Evolutionary conservation across 1,284 basidiomycete genomes (phyloP).

Genomic region (Coniferiporia weirii): DNA sequence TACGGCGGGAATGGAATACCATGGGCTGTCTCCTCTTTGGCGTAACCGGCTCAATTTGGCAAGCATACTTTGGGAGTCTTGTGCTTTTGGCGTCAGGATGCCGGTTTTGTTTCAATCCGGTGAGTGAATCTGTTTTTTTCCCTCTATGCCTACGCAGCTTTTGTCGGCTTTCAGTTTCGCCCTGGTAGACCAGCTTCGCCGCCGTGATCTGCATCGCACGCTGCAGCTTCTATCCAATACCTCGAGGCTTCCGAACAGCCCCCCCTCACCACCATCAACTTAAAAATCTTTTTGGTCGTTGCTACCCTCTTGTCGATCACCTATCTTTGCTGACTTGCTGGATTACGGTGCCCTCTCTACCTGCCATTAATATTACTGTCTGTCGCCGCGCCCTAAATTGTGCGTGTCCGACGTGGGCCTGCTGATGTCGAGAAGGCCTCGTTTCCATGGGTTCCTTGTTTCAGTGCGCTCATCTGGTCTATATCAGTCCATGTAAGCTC

Average conservation of each 20-base stretch:
- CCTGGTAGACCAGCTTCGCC: background rate
- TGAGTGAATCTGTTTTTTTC: background rate
- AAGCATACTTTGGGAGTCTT: no score
- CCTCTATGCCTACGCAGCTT: background rate
- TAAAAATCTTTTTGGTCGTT: background rate
- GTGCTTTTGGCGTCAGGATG: no score
- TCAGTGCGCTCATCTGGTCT: no score
- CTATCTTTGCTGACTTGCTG: background rate
- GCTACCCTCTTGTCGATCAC: background rate
- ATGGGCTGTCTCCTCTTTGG: background rate
- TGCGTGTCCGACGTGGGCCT: background rate
- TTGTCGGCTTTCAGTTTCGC: no score
- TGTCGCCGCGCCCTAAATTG: background rate
- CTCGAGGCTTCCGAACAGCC: no score
- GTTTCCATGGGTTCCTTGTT: no score
- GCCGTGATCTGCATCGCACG: background rate
- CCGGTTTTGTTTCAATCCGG: background rate
- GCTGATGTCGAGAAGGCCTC: background rate
- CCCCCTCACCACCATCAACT: background rate
- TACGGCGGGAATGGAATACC: background rate
- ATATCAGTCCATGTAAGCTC: no score
- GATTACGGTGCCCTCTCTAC: background rate
- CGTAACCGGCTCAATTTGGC: background rate
- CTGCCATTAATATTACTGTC: background rate
- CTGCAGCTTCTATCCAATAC: background rate